A percentile compares a stretch with the other conserved stretches of the same genome.
These are phyloP conservation scores for Fistulinella prunicolor DNA, from an alignment of 768 basidiomycete species.

Conservation along the genomic window DNA sequence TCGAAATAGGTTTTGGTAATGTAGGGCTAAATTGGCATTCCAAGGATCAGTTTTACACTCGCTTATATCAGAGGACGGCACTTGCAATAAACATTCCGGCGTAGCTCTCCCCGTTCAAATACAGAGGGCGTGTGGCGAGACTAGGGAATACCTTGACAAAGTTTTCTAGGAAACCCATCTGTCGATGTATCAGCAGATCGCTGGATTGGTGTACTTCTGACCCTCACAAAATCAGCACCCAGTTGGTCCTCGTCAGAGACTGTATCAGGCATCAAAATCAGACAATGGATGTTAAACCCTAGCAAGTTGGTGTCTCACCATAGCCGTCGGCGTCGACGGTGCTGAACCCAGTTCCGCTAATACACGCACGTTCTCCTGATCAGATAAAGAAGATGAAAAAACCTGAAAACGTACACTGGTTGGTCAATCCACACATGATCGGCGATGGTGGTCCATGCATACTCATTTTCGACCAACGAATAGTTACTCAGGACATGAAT, in stretches of 20 bases:
- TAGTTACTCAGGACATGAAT: constrained; percentile 53
- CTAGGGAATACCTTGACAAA: constrained; percentile 72
- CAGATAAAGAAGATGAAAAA: background rate
- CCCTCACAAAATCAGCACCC: constrained; percentile 44
- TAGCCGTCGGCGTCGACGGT: constrained; percentile 59
- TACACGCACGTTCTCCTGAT: constrained; percentile 1
- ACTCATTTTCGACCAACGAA: constrained; percentile 44
- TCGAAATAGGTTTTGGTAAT: constrained; percentile 69
- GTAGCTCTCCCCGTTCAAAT: constrained; percentile 74
- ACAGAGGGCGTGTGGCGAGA: constrained; percentile 59
- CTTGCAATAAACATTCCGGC: constrained; percentile 66
- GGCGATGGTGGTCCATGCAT: constrained; percentile 55
- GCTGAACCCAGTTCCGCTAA: constrained; percentile 59
- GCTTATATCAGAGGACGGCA: constrained; percentile 30
- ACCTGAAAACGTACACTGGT: constrained; percentile 43
- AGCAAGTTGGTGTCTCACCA: constrained; percentile 32
- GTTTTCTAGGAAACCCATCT: constrained; percentile 72
- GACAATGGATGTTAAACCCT: background rate
- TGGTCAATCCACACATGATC: constrained; percentile 68
- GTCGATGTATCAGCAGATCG: background rate
- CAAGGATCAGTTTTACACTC: background rate
- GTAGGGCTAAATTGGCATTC: constrained; percentile 53
- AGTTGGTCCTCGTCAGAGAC: constrained; percentile 64
- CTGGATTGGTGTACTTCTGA: background rate
- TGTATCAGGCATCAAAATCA: constrained; percentile 13